Evolutionary conservation across 257 asterid genomes (phyloP).

Genomic region (Primulina eburnea): DNA sequence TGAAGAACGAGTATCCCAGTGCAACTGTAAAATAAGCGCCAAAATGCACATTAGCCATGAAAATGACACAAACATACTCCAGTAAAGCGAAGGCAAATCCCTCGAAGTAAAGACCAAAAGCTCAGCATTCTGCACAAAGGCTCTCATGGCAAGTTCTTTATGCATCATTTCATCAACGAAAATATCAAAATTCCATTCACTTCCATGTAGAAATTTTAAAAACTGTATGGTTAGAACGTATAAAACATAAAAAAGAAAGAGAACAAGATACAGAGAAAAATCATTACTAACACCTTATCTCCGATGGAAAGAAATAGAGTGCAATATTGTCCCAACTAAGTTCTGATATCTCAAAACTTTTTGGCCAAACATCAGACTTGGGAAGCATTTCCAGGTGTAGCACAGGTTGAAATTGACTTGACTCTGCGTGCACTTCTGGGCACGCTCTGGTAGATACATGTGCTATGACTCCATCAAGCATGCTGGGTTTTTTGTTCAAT

Average conservation of each 20-base stretch:
- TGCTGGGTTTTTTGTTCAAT: constrained; percentile 30
- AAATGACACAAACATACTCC: constrained; percentile 57
- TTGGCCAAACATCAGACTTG: constrained; percentile 62
- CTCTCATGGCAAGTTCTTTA: constrained; percentile 61
- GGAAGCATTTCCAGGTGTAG: constrained; percentile 67
- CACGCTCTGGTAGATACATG: constrained; percentile 59
- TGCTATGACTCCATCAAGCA: constrained; percentile 47
- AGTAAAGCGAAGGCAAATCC: constrained; percentile 54
- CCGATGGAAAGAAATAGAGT: constrained; percentile 67
- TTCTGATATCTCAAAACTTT: constrained; percentile 43
- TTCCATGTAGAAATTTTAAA: constrained; percentile 26
- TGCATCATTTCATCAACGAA: constrained; percentile 55
- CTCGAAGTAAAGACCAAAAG: constrained; percentile 72
- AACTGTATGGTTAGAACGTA: neutral
- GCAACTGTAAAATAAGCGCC: neutral
- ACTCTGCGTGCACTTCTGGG: constrained; percentile 43
- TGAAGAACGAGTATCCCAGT: neutral
- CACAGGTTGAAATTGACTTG: constrained; percentile 40
- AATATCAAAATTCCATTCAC: constrained; percentile 43
- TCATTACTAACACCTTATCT: constrained; percentile 38
- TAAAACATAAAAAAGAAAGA: constrained; percentile 2
- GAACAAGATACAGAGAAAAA: neutral
- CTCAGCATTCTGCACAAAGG: constrained; percentile 53
- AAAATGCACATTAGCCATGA: neutral
- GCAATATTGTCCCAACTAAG: constrained; percentile 62